Evolutionary conservation across 192 early-diverging fungal genomes (phyloP).

Genomic region (Coemansia aciculifera): DNA sequence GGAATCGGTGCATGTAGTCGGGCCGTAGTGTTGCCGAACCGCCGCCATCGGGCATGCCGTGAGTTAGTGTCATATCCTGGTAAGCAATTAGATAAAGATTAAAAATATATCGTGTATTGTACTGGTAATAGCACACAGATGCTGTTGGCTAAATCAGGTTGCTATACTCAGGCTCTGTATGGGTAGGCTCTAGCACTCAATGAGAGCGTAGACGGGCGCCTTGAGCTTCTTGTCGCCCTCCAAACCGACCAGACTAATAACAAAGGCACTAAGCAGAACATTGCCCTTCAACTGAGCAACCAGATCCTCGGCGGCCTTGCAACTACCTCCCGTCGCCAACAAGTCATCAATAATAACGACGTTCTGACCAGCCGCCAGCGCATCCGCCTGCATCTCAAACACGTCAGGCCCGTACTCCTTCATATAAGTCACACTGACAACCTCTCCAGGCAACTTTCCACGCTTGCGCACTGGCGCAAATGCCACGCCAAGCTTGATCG

Average conservation of each 20-base stretch:
- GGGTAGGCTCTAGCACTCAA: conserved; percentile 57
- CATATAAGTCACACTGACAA: conserved; percentile 68
- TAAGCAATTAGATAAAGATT: not conserved
- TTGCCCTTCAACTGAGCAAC: conserved; percentile 71
- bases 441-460: conserved; percentile 91
- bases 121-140: not conserved
- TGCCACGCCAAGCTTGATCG: conserved; percentile 78
- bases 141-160: not conserved
- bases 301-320: conserved; percentile 81
- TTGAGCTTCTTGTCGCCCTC: conserved; percentile 77
- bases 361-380: conserved; percentile 75
- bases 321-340: conserved; percentile 90
- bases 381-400: conserved; percentile 88
- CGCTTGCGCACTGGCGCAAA: conserved; percentile 96
- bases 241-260: conserved; percentile 86
- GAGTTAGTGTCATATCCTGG: not conserved
- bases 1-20: conserved; percentile 31
- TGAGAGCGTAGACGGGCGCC: conserved; percentile 85
- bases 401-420: conserved; percentile 97
- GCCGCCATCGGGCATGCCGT: not conserved
- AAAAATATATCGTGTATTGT: not conserved
- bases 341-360: conserved; percentile 96
- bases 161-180: not conserved
- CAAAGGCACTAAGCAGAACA: conserved; percentile 84
- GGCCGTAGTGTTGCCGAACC: conserved; percentile 3